phyloP scores from a whole-genome alignment of 1,284 basidiomycete species.

The Melampsora americana region DNA sequence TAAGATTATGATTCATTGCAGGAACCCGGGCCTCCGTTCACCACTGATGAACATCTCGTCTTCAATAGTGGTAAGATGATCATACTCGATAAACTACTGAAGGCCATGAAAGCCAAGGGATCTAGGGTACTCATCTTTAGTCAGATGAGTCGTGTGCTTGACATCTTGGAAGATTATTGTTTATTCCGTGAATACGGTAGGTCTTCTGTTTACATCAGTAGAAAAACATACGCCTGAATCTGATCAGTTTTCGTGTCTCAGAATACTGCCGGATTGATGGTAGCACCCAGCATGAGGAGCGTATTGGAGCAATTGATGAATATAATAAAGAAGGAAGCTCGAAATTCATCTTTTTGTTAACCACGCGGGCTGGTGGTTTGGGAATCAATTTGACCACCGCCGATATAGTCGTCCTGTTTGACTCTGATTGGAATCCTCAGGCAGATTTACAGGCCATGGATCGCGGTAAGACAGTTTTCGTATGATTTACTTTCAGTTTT shows the following conservation, averaged over 20 bases:
- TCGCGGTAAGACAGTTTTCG: constrained; percentile 56
- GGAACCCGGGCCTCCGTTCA: constrained; percentile 93
- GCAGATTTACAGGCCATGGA: constrained; percentile 99
- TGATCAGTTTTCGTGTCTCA: constrained; percentile 52
- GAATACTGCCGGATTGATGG: constrained; percentile 98
- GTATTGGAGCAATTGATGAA: constrained; percentile 91
- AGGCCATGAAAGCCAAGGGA: constrained; percentile 83
- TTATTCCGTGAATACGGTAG: constrained; percentile 82
- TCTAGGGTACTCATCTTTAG: constrained; percentile 95
- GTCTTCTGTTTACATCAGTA: constrained; percentile 52
- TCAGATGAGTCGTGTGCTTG: constrained; percentile 93
- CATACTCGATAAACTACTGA: constrained; percentile 89
- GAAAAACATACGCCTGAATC: neutral
- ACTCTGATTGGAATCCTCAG: constrained; percentile 99
- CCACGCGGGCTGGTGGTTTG: constrained; percentile 95
- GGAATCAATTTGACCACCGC: constrained; percentile 96
- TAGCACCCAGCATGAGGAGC: constrained; percentile 90
- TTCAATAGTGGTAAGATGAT: constrained; percentile 96
- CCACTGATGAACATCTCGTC: constrained; percentile 94
- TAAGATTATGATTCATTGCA: neutral
- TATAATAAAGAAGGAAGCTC: constrained; percentile 94
- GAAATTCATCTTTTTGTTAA: constrained; percentile 94
- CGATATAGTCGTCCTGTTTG: constrained; percentile 95
- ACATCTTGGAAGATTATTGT: constrained; percentile 97
- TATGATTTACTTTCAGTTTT: neutral